Base-by-base conservation (phyloP, 306 rosid genomes). In the Betula pendula region DNA sequence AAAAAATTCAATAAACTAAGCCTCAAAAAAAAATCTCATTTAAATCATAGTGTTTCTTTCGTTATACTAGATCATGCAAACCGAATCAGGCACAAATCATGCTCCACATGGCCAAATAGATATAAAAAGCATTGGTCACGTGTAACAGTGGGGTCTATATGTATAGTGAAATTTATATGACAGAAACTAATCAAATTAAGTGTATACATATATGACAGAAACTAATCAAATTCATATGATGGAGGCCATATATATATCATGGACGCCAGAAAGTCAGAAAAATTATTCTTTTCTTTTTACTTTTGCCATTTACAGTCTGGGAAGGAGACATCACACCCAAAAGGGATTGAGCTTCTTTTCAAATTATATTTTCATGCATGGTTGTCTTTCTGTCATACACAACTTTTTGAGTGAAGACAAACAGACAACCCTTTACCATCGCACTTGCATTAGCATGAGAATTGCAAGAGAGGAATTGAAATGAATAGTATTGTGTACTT, bases 341-440 rank as follows among this genome's bases (percentile, higher is more conserved):
- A 66, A 35, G 48, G 48, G 27, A 1, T 1, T 35, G 48, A 1
- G 27, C 70, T 66, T 17, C 48, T 66, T 38, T 66, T 38, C 45
- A 35, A 19, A 19, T n/a, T 66, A 40, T 66, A 8, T 17, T 13
- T 13, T 38, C 16, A 17, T 66, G 29, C 10, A 27, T 16, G 70
- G 48, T n/a, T 3, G 70, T 38, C 16, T 66, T 38, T 66, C 48
- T 19, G 19, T 38, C 25, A 35, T 33, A 11, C 20, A 66, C 69
- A 56, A 20, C 70, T 66, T 66, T 38, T 17, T 38, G 69, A 31
- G 62, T 73, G 75, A 73, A 66, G 70, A 67, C 83, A 74, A 48
- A 67, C 16, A 76, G 73, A 65, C 78, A 79, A 67, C 17, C 70
- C 7, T 0, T 3, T 29, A 0, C 40, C 77, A 79, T 51, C 74